Percentiles rank a stretch among this genome's conserved stretches.
phyloP scores from a whole-genome alignment of 2,329 filamentous ascomycete genomes.

The Diaporthe caulivora region DNA sequence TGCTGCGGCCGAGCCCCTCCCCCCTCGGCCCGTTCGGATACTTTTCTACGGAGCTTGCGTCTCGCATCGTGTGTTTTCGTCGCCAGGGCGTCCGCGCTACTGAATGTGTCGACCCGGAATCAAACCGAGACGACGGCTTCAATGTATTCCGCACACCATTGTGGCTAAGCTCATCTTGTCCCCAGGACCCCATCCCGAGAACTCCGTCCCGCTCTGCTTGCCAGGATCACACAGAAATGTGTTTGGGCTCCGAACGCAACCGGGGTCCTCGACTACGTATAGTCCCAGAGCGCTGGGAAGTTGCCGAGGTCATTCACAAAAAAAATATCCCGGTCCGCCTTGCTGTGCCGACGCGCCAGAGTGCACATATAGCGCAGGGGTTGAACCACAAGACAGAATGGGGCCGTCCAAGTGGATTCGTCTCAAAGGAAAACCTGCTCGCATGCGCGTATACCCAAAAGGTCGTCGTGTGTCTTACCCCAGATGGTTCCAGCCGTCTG shows the following conservation, averaged over 20 bases:
- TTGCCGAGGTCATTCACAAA: neutral
- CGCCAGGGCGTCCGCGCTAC: neutral
- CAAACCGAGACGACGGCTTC: slow-evolving; percentile 12
- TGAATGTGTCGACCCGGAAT: neutral
- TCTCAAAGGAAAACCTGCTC: slow-evolving; percentile 24
- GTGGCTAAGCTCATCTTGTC: neutral
- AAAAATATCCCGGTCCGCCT: slow-evolving; percentile 2
- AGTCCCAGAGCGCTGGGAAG: slow-evolving; percentile 12
- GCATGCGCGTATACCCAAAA: neutral
- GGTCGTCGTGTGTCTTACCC: slow-evolving; percentile 19
- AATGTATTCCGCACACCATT: neutral
- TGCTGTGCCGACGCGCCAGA: neutral
- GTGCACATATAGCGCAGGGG: slow-evolving; percentile 16
- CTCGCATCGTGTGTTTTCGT: neutral
- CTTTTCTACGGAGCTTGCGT: neutral
- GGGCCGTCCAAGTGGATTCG: slow-evolving; percentile 11
- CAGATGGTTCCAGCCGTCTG: slow-evolving; percentile 22
- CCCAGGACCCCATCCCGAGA: too few species aligned
- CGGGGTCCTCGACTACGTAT: neutral
- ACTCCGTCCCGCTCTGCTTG: slow-evolving; percentile 3
- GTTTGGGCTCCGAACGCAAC: neutral
- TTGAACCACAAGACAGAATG: slow-evolving; percentile 5
- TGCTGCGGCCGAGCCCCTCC: neutral
- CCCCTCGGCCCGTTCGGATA: slow-evolving; percentile 21
- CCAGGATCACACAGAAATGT: neutral